Evolutionary conservation across 1,284 basidiomycete genomes (phyloP).

Genomic region (Puccinia triticina): DNA sequence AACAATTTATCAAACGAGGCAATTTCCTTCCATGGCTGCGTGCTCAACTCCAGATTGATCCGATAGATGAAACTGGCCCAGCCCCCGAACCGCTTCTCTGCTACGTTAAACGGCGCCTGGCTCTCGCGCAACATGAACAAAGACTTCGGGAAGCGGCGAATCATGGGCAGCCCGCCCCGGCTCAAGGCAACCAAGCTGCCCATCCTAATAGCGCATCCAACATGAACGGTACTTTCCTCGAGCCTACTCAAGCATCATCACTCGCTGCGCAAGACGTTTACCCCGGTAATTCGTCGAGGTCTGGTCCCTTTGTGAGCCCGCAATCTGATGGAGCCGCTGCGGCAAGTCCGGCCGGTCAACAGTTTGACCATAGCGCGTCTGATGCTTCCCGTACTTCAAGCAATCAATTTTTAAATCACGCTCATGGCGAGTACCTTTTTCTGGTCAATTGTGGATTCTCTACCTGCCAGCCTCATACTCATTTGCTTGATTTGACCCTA

Average conservation of each 20-base stretch:
- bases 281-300: not conserved
- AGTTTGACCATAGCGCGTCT: conserved; percentile 4
- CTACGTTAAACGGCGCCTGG: conserved; percentile 48
- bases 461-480: not conserved
- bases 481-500: not conserved
- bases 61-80: conserved; percentile 36
- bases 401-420: not conserved
- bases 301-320: not conserved
- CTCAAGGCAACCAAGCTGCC: not conserved
- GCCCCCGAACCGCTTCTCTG: conserved; percentile 39
- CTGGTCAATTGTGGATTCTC: not conserved
- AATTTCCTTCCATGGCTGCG: conserved; percentile 51
- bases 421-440: not conserved
- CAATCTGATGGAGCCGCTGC: conserved; percentile 5
- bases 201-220: not conserved
- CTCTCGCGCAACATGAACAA: conserved; percentile 42
- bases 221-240: not conserved
- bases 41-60: conserved; percentile 43
- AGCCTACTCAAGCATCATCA: conserved; percentile 12
- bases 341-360: not conserved
- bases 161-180: conserved; percentile 3
- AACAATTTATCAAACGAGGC: conserved; percentile 47
- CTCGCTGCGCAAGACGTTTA: not conserved
- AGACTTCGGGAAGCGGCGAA: conserved; percentile 26
- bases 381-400: conserved; percentile 17